phyloP scores from a whole-genome alignment of 441 rosid genomes.

The Hypseocharis bilobata region DNA sequence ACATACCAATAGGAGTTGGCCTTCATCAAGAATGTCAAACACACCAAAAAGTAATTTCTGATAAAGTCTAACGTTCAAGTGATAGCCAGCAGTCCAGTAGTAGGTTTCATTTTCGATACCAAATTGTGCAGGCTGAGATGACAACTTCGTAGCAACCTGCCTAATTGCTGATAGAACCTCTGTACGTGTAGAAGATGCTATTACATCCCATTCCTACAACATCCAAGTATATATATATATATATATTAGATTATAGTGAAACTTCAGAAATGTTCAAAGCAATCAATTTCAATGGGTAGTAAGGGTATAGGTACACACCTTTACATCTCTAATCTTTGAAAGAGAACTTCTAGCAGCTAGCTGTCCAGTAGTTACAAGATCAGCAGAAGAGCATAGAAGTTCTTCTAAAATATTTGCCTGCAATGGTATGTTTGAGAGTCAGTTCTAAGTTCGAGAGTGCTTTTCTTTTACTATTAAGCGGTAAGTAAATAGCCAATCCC shows the following conservation, averaged over 20 bases:
- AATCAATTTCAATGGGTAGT: conserved; percentile 13
- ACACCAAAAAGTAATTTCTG: conserved; percentile 61
- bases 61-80: conserved; percentile 69
- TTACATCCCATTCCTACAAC: conserved; percentile 67
- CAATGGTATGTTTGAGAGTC: conserved; percentile 23
- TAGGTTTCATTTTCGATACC: conserved; percentile 67
- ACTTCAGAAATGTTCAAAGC: conserved; percentile 17
- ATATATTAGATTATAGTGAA: not conserved
- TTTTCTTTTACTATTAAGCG: no score
- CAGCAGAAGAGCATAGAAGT: conserved; percentile 45
- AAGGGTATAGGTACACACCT: conserved; percentile 36
- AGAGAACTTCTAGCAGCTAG: conserved; percentile 48
- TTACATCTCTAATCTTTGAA: conserved; percentile 63
- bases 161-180: conserved; percentile 65
- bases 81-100: conserved; percentile 75
- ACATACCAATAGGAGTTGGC: conserved; percentile 79
- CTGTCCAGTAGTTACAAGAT: conserved; percentile 41
- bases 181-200: conserved; percentile 61
- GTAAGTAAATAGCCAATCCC: no score
- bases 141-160: conserved; percentile 49
- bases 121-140: conserved; percentile 53
- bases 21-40: conserved; percentile 90
- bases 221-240: conserved; percentile 7
- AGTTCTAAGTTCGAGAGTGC: no score
- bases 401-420: conserved; percentile 87